These are phyloP conservation scores for Brassica incana DNA, from an alignment of 345 rosid genomes.

Conservation along the genomic window DNA sequence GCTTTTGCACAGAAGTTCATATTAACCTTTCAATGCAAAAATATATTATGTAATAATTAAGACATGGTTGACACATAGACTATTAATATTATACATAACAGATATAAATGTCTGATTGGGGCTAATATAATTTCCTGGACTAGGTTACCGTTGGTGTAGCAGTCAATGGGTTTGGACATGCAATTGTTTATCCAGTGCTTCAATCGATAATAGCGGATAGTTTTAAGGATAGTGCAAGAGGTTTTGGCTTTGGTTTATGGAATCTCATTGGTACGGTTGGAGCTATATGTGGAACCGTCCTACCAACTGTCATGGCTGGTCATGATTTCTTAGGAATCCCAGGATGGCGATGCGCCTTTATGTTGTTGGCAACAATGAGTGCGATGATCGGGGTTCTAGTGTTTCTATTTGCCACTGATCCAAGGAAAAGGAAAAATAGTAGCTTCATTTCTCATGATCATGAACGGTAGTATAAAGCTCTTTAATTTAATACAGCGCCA, in stretches of 20 bases:
- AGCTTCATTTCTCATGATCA: slow-evolving; percentile 9
- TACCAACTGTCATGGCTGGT: slow-evolving; percentile 91
- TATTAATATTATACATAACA: not conserved
- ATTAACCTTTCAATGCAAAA: not conserved
- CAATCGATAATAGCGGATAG: slow-evolving; percentile 95
- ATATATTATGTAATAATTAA: too few species aligned
- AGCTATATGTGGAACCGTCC: slow-evolving; percentile 79
- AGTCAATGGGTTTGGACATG: slow-evolving; percentile 81
- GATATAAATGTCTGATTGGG: not conserved
- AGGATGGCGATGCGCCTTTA: slow-evolving; percentile 92
- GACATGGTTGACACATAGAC: not conserved
- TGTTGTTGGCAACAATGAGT: slow-evolving; percentile 71
- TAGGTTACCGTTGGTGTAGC: slow-evolving; percentile 85
- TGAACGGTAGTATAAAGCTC: slow-evolving; percentile 22
- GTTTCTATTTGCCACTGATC: slow-evolving; percentile 59
- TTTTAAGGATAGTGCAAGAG: slow-evolving; percentile 66
- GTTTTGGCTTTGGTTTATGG: slow-evolving; percentile 80
- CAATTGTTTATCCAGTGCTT: slow-evolving; percentile 88
- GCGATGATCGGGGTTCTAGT: slow-evolving; percentile 68
- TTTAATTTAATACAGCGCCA: not conserved
- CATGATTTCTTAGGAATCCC: slow-evolving; percentile 54
- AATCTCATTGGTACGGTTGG: slow-evolving; percentile 71
- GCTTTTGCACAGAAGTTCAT: not conserved
- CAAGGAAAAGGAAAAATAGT: slow-evolving; percentile 31
- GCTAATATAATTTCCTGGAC: not conserved